Evolutionary conservation across 2,329 filamentous ascomycete species (phyloP).

Genomic region (Penicillium sp.): DNA sequence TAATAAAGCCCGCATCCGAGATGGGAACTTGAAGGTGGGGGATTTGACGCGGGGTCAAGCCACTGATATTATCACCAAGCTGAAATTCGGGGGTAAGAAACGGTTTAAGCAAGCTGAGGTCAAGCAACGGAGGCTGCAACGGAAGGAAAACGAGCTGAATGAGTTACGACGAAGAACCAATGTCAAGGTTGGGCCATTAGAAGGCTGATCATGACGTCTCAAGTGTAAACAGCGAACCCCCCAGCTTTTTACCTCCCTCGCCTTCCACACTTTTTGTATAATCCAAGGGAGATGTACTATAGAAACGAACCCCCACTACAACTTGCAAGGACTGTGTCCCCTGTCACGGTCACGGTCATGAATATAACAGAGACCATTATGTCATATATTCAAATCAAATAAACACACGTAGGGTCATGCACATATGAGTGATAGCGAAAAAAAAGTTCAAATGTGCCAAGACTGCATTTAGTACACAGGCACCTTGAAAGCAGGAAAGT

Average conservation of each 20-base stretch:
- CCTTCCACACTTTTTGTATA: no score
- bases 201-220: constrained; percentile 6
- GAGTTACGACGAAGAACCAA: constrained; percentile 23
- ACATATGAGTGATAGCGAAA: not conserved
- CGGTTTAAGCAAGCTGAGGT: constrained; percentile 58
- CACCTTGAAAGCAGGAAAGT: constrained; percentile 41
- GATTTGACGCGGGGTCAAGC: constrained; percentile 77
- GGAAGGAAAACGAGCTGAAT: constrained; percentile 12
- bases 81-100: constrained; percentile 78
- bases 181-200: constrained; percentile 52
- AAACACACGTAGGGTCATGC: not conserved
- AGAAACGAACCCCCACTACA: not conserved
- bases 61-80: constrained; percentile 86
- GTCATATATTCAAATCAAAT: not conserved
- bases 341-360: not conserved
- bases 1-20: constrained; percentile 36
- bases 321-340: not conserved
- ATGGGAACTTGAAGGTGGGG: constrained; percentile 13
- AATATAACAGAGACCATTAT: not conserved
- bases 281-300: no score
- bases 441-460: not conserved
- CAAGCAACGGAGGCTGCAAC: constrained; percentile 21
- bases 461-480: constrained; percentile 36
- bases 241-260: no score
- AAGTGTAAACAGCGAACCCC: not conserved